Conservation (phyloP, 306 rosid species). For the Castanea mollissima region DNA sequence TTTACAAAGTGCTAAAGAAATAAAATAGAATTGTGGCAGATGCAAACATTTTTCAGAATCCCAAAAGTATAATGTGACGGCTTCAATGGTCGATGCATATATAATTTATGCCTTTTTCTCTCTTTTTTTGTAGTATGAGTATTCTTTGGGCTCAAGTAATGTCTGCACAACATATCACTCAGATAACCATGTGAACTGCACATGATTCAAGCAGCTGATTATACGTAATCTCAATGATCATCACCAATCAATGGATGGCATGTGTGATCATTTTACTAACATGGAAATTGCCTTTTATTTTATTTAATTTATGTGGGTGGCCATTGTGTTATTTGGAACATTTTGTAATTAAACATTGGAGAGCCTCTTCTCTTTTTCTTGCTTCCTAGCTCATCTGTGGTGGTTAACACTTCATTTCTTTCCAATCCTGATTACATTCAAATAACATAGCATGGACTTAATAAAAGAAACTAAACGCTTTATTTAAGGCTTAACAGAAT, state of each 20-base stretch:
- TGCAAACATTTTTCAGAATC: neutral
- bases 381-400: too few relatives aligned
- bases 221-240: neutral
- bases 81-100: conserved; percentile 18
- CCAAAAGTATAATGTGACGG: neutral
- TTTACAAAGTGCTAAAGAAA: neutral
- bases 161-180: neutral
- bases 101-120: neutral
- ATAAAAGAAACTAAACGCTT: too few relatives aligned
- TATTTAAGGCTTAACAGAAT: too few relatives aligned
- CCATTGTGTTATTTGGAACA: neutral
- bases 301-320: neutral
- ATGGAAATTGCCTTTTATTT: neutral
- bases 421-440: too few relatives aligned
- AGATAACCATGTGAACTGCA: conserved; percentile 21
- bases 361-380: too few relatives aligned
- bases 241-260: conserved; percentile 16
- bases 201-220: conserved; percentile 1
- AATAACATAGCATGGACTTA: too few relatives aligned
- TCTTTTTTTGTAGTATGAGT: neutral
- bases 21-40: neutral
- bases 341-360: neutral
- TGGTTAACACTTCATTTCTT: too few relatives aligned
- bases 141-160: conserved; percentile 12
- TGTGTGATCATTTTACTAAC: neutral